These are phyloP conservation scores for Metarhizium brunneum DNA, from an alignment of 2,329 filamentous ascomycete genomes.

Conservation along the genomic window DNA sequence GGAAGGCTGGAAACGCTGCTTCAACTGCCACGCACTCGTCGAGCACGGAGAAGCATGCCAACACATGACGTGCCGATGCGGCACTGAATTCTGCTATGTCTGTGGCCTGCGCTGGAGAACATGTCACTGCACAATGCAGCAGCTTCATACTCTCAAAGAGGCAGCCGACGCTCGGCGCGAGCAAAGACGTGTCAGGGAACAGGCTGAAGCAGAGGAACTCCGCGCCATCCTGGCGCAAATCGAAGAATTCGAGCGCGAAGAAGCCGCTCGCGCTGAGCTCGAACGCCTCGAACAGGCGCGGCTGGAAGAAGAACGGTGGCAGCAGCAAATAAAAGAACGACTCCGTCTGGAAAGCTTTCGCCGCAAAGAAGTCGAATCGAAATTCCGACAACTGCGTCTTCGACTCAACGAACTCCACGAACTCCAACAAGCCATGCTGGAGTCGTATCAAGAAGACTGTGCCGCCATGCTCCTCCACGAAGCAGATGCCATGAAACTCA, in stretches of 20 bases:
- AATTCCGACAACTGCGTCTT: conserved; percentile 27
- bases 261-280: conserved; percentile 31
- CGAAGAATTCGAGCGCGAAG: conserved; percentile 37
- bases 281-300: conserved; percentile 25
- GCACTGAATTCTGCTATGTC: conserved; percentile 76
- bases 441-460: conserved; percentile 28
- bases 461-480: conserved; percentile 16
- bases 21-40: conserved; percentile 59
- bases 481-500: conserved; percentile 14
- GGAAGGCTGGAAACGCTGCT: conserved; percentile 67
- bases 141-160: conserved; percentile 32
- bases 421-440: conserved; percentile 29
- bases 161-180: conserved; percentile 24
- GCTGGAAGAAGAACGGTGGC: too few species aligned
- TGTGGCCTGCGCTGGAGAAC: conserved; percentile 66
- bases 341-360: conserved; percentile 30
- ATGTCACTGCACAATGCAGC: conserved; percentile 50
- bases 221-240: conserved; percentile 34
- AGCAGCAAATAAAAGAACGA: conserved; percentile 29
- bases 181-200: conserved; percentile 23
- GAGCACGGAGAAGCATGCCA: conserved; percentile 74
- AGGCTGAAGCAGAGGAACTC: conserved; percentile 23
- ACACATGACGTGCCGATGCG: conserved; percentile 81
- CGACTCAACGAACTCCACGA: conserved; percentile 31
- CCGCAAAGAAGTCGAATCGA: conserved; percentile 26